Conservation (phyloP, 116 monocot genomes). For the Papilionanthe hybrid region DNA sequence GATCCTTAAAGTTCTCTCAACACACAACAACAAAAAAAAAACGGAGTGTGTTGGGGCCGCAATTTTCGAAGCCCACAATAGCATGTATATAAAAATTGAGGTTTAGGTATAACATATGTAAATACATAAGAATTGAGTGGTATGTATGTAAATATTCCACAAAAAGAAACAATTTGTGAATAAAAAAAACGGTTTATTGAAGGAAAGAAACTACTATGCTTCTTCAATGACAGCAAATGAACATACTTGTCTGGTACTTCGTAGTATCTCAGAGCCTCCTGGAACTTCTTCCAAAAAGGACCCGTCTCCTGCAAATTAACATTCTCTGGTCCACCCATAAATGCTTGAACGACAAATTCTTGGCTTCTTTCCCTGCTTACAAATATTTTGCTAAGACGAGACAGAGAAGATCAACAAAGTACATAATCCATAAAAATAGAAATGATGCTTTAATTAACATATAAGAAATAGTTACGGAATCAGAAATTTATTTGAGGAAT, state of each 20-base stretch:
- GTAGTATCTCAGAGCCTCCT: slow-evolving; percentile 50
- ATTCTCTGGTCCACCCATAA: slow-evolving; percentile 76
- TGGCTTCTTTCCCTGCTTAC: slow-evolving; percentile 61
- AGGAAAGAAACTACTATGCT: not conserved
- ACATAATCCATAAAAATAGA: not conserved
- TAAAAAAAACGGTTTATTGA: not conserved
- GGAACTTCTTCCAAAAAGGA: slow-evolving; percentile 69
- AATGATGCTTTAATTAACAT: not conserved
- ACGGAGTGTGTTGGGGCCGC: no score
- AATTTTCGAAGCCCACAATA: no score
- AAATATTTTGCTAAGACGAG: not conserved
- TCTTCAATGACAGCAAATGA: not conserved
- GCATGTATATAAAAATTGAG: no score
- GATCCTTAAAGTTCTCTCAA: no score
- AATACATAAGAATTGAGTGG: no score
- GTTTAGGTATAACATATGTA: no score
- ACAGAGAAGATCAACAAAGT: not conserved
- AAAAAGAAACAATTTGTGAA: not conserved
- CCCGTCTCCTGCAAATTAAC: slow-evolving; percentile 87
- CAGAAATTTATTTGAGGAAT: not conserved
- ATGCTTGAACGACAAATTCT: slow-evolving; percentile 85
- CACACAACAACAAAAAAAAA: no score
- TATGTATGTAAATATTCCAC: no score
- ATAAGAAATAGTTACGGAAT: not conserved
- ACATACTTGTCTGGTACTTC: slow-evolving; percentile 51